Evolutionary conservation across 2,329 filamentous ascomycete genomes (phyloP), one percentile per base, ranked within the genome.

Genomic region (Xylariaceae sp.): DNA sequence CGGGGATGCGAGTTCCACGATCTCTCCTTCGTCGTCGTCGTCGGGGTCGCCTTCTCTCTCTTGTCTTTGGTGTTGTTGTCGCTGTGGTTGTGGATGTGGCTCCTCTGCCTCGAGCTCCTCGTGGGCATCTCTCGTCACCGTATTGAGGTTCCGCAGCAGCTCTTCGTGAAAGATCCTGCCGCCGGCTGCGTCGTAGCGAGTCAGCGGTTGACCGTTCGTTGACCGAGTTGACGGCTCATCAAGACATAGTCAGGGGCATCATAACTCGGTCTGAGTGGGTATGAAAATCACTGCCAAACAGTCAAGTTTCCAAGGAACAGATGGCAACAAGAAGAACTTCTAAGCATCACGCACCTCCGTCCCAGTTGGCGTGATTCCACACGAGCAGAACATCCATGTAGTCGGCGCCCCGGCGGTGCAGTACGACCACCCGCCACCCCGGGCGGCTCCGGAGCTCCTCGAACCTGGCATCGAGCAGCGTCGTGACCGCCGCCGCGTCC

Each of bases 111-210:
- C n/a, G 35, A 32, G 30, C 39, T 15, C n/a, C 15, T 19, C 26
- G 15, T 36, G 23, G 31, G 33, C 34, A 38, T 49, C 10, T 6
- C 5, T 9, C 12, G 13, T 5, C n/a, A n/a, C n/a, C n/a, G n/a
- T 49, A 38, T 55, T 53, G 30, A 57, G 52, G 12, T 33, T 49
- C 37, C 46, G 32, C 33, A 56, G 30, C 19, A 54, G 45, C 39
- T 32, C 19, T 31, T 41, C 28, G 3, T 44, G 41, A 29, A 50
- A 44, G 2, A 50, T 28, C 21, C 44, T 46, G 4, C 29, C 47
- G 15, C 46, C 33, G 18, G 33, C 35, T n/a, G n/a, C n/a, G n/a
- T n/a, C n/a, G n/a, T n/a, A n/a, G n/a, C n/a, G n/a, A n/a, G n/a
- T n/a, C n/a, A n/a, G n/a, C n/a, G n/a, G n/a, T n/a, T n/a, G n/a